Conservation (phyloP, 768 basidiomycete species). For the Tylopilus balloui region DNA sequence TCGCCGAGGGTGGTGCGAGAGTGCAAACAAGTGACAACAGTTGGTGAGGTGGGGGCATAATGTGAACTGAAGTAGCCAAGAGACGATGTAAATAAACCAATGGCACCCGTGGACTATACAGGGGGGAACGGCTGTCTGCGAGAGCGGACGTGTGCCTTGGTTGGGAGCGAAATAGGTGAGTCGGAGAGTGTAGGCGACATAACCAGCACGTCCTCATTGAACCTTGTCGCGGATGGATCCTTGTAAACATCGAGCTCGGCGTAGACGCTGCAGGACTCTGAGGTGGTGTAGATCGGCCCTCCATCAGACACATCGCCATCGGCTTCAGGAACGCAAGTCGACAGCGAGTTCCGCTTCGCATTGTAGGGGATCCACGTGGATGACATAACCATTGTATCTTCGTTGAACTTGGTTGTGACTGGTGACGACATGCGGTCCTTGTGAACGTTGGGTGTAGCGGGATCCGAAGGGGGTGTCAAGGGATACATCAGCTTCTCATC, state of each 20-base stretch:
- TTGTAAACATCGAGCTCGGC: not conserved
- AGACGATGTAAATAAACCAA: not conserved
- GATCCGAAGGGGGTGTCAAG: not conserved
- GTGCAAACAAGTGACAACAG: constrained; percentile 17
- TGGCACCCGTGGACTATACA: not conserved
- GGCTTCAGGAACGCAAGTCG: not conserved
- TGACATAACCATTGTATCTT: too few relatives aligned
- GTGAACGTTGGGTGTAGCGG: not conserved
- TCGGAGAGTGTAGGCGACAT: not conserved
- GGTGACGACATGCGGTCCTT: not conserved
- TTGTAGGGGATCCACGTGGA: too few relatives aligned
- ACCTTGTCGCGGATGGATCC: not conserved
- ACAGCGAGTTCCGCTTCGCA: not conserved
- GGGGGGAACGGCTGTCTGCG: constrained; percentile 1
- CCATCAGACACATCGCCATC: constrained; percentile 1
- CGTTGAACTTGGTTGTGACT: not conserved
- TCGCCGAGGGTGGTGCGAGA: not conserved
- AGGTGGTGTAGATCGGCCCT: constrained; percentile 4
- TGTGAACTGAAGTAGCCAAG: not conserved
- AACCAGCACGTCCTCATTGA: not conserved
- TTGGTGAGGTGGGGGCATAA: not conserved
- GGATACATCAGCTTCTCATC: constrained; percentile 5
- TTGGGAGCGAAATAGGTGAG: constrained; percentile 3
- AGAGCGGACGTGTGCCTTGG: not conserved
- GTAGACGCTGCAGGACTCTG: not conserved